Evolutionary conservation across 148 eudicot genomes (phyloP), one percentile per base, ranked within the genome.

Genomic region (Persicaria tinctoria): DNA sequence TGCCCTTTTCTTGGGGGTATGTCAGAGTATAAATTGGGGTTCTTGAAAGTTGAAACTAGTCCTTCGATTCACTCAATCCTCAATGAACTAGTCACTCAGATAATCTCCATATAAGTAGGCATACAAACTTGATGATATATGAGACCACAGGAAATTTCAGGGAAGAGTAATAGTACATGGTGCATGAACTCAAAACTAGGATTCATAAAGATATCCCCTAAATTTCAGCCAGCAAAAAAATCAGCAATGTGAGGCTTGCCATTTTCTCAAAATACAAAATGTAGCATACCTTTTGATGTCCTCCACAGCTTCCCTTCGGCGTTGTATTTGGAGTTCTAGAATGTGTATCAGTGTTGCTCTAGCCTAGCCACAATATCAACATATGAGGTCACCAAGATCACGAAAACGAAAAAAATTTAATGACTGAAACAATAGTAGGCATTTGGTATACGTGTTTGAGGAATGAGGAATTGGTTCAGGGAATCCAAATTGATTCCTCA

Each of bases 341-440:
- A 91, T 82, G 84, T 91, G 96, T 74, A 90, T 89, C 68, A 93
- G 78, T 8, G 98, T 93, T 51, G 98, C 98, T 78, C 97, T 85
- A 66, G 97, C 98, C 98, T 93, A 46, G 47, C 71, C 53, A n/a
- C 64, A 74, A 63, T 20, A 13, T 4, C 48, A 46, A 89, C 92
- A 92, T 91, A 97, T 71, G 87, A 94, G 53, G 97, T 90, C 56
- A 94, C 87, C 79, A 91, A 74, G 50, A 41, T 68, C 20, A 68
- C 50, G 16, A 16, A 46, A 64, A 46, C 6, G 18, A 41, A 46
- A 45, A 46, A 45, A 14, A 53, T 16, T 1, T 44, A n/a, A 6
- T 1, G 44, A 45, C 11, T 68, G 50, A 38, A 68, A 68, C n/a
- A 68, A 1, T 41, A 4, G 9, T 8, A 11, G 48, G 49, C 12